A percentile compares a stretch with the other conserved stretches of the same genome.
Evolutionary conservation across 805 yeast genomes (phyloP).

Genomic region (Barnettozyma pratensis): DNA sequence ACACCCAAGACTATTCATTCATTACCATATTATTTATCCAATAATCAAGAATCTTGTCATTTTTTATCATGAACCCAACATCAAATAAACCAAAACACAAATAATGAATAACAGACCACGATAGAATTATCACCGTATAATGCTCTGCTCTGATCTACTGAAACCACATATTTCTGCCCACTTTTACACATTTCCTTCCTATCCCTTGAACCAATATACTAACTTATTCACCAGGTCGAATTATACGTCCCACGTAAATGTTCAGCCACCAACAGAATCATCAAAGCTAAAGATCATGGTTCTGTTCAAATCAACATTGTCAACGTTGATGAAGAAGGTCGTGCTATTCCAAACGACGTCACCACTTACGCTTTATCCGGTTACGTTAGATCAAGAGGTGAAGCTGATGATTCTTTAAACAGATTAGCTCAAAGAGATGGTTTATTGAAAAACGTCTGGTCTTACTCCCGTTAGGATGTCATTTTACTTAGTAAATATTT

Average conservation of each 20-base stretch:
- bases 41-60: too few species aligned
- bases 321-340: constrained; percentile 96
- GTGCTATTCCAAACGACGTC: constrained; percentile 84
- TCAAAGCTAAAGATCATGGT: constrained; percentile 99
- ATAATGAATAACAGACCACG: too few species aligned
- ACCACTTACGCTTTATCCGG: constrained; percentile 96
- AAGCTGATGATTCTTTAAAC: constrained; percentile 98
- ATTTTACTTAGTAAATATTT: not conserved
- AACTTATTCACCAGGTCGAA: constrained; percentile 61
- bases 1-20: too few species aligned
- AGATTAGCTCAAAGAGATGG: constrained; percentile 99
- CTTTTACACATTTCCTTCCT: too few species aligned
- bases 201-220: constrained; percentile 7
- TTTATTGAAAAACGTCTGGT: constrained; percentile 93
- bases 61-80: too few species aligned
- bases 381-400: constrained; percentile 98
- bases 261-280: constrained; percentile 99
- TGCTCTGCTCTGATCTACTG: too few species aligned
- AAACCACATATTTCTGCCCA: too few species aligned
- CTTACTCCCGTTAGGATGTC: constrained; percentile 76
- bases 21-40: too few species aligned
- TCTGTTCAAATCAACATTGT: constrained; percentile 99
- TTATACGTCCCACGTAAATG: constrained; percentile 99
- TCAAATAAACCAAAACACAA: too few species aligned
- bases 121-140: too few species aligned